Evolutionary conservation across 306 rosid species (phyloP), one percentile per base, ranked within the genome.

Genomic region (Castanea crenata): DNA sequence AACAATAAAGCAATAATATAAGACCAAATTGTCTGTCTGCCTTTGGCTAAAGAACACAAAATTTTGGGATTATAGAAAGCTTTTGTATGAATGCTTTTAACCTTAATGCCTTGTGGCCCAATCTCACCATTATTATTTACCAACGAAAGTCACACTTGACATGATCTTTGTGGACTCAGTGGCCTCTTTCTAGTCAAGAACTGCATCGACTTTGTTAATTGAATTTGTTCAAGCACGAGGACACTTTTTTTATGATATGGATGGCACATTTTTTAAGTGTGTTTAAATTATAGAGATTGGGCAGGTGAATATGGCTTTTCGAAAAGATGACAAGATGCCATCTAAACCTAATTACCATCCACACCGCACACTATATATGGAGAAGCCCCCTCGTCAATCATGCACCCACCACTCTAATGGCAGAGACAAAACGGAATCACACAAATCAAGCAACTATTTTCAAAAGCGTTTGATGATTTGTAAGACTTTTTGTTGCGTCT

Each of bases 161-260:
- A 69, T 20, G 32, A 41, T 13, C n/a, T 38, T 41, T 41, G 15
- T 69, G 31, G 27, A 69, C 31, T 35, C 54, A 2, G 56, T 23
- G 18, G 29, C 55, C 74, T 46, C 74, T 46, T 76, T 74, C 11
- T 58, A 44, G 75, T 74, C 76, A 81, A 65, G 51, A 52, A 31
- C 15, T 20, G 68, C 73, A 62, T 72, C 61, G 9, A 55, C 52
- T 62, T 62, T 71, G 76, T 11, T 8, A 78, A 55, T 81, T 82
- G 74, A 82, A 74, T 64, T 59, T 76, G 54, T 54, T 73, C 38
- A 49, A 71, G 87, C 54, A 15, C 34, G 69, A 74, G 83, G 78
- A 57, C 83, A 83, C 58, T 77, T 76, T 73, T 3, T 35, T 73
- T 54, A 67, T 77, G 76, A 72, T 35, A 75, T 49, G 74, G 59